Base-by-base conservation (phyloP, 441 rosid species). In the Rhodomyrtus psidioides region DNA sequence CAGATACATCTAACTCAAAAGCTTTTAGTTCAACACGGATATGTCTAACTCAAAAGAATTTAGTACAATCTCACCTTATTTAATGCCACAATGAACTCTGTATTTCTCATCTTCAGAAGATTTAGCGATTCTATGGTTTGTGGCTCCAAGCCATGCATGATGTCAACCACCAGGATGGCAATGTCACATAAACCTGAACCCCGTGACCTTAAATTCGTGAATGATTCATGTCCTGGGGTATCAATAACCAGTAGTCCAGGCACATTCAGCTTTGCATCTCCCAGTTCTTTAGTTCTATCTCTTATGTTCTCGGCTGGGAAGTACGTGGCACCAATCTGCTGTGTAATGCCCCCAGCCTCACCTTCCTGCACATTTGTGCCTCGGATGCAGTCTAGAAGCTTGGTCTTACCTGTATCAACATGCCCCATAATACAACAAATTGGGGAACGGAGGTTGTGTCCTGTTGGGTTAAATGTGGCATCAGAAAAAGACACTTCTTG, bases 391-490 rank as follows among this genome's bases (percentile, higher is more conserved):
- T 97, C 99, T 88, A 96, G 89, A 65, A 97, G 91, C 93, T 97
- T 97, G 44, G 99, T 97, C 91, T 97, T 97, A 86, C 99, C 99
- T 86, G 98, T 94, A 91, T 97, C 99, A 34, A 97, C 99, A 87
- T 97, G 99, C 57, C 99, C 99, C 99, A 97, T 95, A 86, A 97
- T 94, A 91, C 99, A 97, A 91, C 99, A 97, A 88, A 96, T 96
- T 58, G 98, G 98, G 79, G 99, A 97, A 3, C 99, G 96, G 39
- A 97, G 98, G 87, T 92, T 88, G 86, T 91, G 94, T 87, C 90
- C 96, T 46, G 85, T 91, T 90, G 89, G 88, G 86, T 88, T 88
- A 87, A 91, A 56, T 83, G 58, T 81, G 86, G 86, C 85, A 86
- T 88, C 93, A 27, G 89, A 85, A 88, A 59, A 85, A 55, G 89